Percentiles rank a stretch among this genome's conserved stretches.
Evolutionary conservation across 2,329 filamentous ascomycete genomes (phyloP).

Genomic region (Thelonectria discophora): DNA sequence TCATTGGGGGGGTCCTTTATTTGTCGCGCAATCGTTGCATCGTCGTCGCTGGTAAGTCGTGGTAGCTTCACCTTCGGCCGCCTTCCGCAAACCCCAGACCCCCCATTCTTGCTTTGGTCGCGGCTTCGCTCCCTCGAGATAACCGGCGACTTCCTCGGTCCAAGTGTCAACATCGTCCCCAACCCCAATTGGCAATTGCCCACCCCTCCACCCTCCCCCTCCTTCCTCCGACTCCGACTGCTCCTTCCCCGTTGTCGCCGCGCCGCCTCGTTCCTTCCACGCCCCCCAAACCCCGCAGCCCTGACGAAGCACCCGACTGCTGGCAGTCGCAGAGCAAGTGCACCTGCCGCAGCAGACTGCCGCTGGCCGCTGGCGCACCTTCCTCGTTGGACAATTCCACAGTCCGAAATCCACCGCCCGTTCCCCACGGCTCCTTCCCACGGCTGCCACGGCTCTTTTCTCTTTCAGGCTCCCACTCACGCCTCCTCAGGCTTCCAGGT

Average conservation of each 20-base stretch:
- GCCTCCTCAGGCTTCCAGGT: constrained; percentile 16
- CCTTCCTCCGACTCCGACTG: constrained; percentile 26
- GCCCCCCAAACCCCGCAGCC: constrained; percentile 6
- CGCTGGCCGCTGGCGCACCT: constrained; percentile 18
- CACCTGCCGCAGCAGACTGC: constrained; percentile 12
- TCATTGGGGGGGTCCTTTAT: constrained; percentile 38
- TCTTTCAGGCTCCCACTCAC: constrained; percentile 21
- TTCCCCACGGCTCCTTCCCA: constrained; percentile 37
- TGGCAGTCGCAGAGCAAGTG: not conserved
- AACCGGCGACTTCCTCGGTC: constrained; percentile 43
- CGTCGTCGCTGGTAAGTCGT: constrained; percentile 9
- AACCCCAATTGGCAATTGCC: constrained; percentile 7
- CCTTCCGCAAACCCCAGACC: constrained; percentile 25
- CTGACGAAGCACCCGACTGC: not conserved
- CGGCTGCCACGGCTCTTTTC: constrained; percentile 25
- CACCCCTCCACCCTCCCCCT: constrained; percentile 12
- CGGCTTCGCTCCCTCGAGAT: constrained; percentile 13
- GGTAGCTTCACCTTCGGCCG: constrained; percentile 34
- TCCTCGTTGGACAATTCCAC: constrained; percentile 30
- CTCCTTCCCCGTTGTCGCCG: constrained; percentile 19
- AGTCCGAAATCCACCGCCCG: constrained; percentile 6
- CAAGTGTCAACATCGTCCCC: constrained; percentile 19
- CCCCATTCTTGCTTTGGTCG: not conserved
- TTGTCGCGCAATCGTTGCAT: constrained; percentile 35
- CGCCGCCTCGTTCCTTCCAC: not conserved